These are phyloP conservation scores for Olyra latifolia DNA, from an alignment of 176 grass and related monocot genomes.

Conservation along the genomic window DNA sequence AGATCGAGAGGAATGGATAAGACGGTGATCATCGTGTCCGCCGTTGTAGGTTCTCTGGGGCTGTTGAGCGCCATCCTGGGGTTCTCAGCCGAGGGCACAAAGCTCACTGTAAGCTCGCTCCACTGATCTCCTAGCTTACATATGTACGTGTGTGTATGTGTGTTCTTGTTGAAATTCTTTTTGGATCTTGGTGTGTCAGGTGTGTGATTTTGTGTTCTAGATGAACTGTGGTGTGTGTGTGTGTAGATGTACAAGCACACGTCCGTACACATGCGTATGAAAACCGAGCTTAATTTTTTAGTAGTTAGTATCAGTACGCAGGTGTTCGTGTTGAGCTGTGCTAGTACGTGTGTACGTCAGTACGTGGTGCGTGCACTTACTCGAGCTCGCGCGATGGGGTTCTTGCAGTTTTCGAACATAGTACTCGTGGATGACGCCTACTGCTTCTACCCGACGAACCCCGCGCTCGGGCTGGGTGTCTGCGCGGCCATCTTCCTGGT, in stretches of 20 bases:
- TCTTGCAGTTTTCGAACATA: constrained; percentile 14
- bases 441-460: constrained; percentile 24
- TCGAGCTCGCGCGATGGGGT: not conserved
- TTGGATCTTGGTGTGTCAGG: too few relatives aligned
- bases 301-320: too few relatives aligned
- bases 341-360: not conserved
- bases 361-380: not conserved
- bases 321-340: not conserved
- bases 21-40: constrained; percentile 9
- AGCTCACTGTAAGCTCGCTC: constrained; percentile 26
- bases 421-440: not conserved
- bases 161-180: too few relatives aligned
- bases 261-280: too few relatives aligned
- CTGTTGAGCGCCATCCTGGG: constrained; percentile 35
- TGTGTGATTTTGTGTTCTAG: too few relatives aligned
- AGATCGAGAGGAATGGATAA: not conserved
- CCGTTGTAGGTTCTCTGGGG: constrained; percentile 23
- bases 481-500: constrained; percentile 36
- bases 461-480: constrained; percentile 4
- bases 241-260: too few relatives aligned
- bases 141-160: not conserved
- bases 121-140: not conserved
- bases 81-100: constrained; percentile 36
- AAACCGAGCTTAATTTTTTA: too few relatives aligned
- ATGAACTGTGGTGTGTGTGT: too few relatives aligned